Conservation (phyloP, 164 flowering plant genomes). For the Annona cherimola region DNA sequence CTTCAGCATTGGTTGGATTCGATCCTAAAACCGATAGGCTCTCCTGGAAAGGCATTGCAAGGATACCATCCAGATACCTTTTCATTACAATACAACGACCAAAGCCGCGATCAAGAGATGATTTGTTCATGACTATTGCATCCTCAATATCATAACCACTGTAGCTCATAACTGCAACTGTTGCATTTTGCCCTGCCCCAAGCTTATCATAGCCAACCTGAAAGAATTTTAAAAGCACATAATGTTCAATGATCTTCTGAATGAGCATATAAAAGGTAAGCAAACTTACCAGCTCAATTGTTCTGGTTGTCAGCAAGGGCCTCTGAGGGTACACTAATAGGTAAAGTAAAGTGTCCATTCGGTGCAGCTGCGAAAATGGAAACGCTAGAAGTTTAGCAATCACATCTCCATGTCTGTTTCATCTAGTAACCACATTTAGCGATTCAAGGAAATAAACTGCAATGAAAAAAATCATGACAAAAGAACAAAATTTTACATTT, state of each 20-base stretch:
- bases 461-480: background rate
- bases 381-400: background rate
- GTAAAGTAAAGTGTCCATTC: conserved; percentile 88
- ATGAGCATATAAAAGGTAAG: background rate
- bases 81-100: conserved; percentile 96
- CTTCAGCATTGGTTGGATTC: too few relatives aligned
- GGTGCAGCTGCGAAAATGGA: conserved; percentile 40
- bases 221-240: conserved; percentile 12
- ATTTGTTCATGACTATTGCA: conserved; percentile 98
- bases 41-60: background rate
- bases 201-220: conserved; percentile 94
- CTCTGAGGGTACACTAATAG: conserved; percentile 94
- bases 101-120: conserved; percentile 97
- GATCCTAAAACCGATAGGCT: background rate
- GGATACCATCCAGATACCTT: conserved; percentile 32
- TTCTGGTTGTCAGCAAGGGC: conserved; percentile 85
- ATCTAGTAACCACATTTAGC: background rate
- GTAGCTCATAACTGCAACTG: conserved; percentile 98
- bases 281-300: conserved; percentile 85
- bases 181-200: conserved; percentile 99
- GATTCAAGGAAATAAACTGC: background rate
- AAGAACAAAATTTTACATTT: background rate
- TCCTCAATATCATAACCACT: conserved; percentile 99
- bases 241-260: background rate
- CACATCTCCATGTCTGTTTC: background rate